These are phyloP conservation scores for Nemophila menziesii DNA, from an alignment of 257 asterid species.

Conservation along the genomic window DNA sequence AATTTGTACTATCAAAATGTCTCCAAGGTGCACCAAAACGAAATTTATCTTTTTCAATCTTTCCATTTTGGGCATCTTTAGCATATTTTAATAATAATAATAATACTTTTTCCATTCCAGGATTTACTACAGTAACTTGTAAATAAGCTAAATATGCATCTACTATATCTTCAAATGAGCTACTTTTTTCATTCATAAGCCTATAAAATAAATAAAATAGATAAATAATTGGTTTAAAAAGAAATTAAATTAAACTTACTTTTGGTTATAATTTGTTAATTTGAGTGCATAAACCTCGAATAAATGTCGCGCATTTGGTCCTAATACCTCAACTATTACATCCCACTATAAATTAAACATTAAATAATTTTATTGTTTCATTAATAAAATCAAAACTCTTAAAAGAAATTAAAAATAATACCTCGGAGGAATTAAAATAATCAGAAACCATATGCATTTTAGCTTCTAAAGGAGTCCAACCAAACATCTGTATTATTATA, in stretches of 20 bases:
- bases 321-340: slow-evolving; percentile 64
- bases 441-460: slow-evolving; percentile 75
- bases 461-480: slow-evolving; percentile 91
- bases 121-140: slow-evolving; percentile 88
- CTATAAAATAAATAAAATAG: slow-evolving; percentile 26
- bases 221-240: slow-evolving; percentile 1
- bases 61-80: slow-evolving; percentile 53
- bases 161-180: slow-evolving; percentile 69
- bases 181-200: slow-evolving; percentile 36
- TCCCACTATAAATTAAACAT: slow-evolving; percentile 61
- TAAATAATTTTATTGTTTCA: slow-evolving; percentile 5
- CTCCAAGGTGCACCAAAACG: slow-evolving; percentile 95
- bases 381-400: neutral
- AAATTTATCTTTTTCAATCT: slow-evolving; percentile 49
- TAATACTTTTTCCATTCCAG: slow-evolving; percentile 83
- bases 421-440: slow-evolving; percentile 78
- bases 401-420: slow-evolving; percentile 14
- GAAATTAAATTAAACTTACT: slow-evolving; percentile 35
- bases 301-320: slow-evolving; percentile 80
- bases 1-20: slow-evolving; percentile 54
- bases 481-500: slow-evolving; percentile 54
- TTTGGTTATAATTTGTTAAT: slow-evolving; percentile 50
- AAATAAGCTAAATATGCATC: slow-evolving; percentile 81
- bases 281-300: slow-evolving; percentile 86
- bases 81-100: slow-evolving; percentile 60